These are phyloP conservation scores for Arthrocladium fulminans DNA, from an alignment of 2,329 filamentous ascomycete species.

Conservation along the genomic window DNA sequence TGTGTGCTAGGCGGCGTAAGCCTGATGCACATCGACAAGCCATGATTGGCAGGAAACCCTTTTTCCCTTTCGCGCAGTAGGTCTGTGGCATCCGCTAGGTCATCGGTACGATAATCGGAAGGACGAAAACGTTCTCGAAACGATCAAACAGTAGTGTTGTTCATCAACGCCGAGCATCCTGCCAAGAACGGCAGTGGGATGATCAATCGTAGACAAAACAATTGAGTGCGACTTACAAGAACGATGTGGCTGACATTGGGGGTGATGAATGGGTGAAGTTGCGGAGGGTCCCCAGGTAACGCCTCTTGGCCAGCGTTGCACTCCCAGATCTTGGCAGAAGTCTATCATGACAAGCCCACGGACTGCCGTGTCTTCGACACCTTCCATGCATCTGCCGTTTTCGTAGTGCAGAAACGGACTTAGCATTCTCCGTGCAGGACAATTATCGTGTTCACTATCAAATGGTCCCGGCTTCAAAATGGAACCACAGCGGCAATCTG, in stretches of 20 bases:
- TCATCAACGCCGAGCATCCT: not conserved
- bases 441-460: not conserved
- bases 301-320: no score
- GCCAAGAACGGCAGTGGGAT: not conserved
- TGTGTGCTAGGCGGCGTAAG: not conserved
- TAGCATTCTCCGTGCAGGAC: no score
- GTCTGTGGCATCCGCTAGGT: not conserved
- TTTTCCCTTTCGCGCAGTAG: not conserved
- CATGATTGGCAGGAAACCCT: not conserved
- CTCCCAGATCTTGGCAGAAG: not conserved
- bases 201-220: no score
- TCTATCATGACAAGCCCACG: no score
- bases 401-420: not conserved
- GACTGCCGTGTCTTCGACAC: not conserved
- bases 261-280: not conserved
- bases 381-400: conserved; percentile 2
- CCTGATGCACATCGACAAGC: not conserved
- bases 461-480: not conserved
- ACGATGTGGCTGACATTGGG: not conserved
- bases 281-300: no score
- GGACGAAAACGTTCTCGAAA: not conserved
- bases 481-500: not conserved
- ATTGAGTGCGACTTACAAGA: not conserved
- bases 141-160: not conserved
- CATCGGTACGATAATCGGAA: not conserved